Evolutionary conservation across 2,329 filamentous ascomycete species (phyloP).

Genomic region (Pyrenochaeta sp.): DNA sequence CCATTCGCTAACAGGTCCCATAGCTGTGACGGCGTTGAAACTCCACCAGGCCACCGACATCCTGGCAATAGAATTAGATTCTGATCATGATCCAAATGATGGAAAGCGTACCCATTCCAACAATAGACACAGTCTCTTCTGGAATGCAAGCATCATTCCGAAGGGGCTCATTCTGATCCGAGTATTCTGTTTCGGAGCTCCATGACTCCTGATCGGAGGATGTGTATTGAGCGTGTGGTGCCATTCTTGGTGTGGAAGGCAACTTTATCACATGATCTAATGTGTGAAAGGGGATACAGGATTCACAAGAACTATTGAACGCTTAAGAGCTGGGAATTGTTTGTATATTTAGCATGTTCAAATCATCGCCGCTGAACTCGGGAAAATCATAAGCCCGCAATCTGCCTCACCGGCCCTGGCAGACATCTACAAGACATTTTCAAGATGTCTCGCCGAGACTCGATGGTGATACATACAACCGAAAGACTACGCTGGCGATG

Average conservation of each 20-base stretch:
- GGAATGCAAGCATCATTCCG: neutral
- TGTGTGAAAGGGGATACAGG: too few relatives aligned
- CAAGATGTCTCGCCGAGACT: neutral
- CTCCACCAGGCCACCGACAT: neutral
- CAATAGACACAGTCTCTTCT: neutral
- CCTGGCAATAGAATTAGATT: neutral
- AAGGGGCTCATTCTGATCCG: neutral
- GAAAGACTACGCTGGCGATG: too few relatives aligned
- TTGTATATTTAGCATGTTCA: too few relatives aligned
- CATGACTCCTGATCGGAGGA: neutral
- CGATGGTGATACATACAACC: too few relatives aligned
- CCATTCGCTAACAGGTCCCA: neutral
- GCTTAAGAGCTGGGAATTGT: too few relatives aligned
- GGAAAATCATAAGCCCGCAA: neutral
- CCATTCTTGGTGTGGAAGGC: neutral
- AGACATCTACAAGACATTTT: neutral
- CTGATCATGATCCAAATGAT: neutral
- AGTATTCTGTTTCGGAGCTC: neutral
- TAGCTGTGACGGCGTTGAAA: neutral
- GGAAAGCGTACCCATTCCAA: slow-evolving; percentile 1
- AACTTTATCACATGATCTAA: neutral
- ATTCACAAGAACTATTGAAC: neutral
- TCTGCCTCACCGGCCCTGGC: neutral
- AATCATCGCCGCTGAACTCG: neutral
- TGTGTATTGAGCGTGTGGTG: neutral